Evolutionary conservation across 2,329 filamentous ascomycete species (phyloP), one percentile per base, ranked within the genome.

Genomic region (Nothopassalora personata): DNA sequence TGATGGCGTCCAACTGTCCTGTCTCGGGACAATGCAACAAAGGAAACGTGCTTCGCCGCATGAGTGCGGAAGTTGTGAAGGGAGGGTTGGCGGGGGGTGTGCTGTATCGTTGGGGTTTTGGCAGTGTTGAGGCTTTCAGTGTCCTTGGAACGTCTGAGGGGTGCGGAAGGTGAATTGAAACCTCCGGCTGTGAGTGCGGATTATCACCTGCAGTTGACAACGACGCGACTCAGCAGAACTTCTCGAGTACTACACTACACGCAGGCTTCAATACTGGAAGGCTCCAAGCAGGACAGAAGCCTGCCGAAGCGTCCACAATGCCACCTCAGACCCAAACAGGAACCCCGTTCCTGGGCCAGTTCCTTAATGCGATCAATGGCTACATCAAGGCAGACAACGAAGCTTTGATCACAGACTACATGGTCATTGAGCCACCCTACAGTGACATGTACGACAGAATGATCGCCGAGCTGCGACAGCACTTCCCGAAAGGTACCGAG

Each of bases 401-500:
- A 60, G 76, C 78, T 33, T 79, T 81, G 62, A 80, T 95, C 13
- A 82, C 87, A 62, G 80, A 85, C 59, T 92, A 85, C 79, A 81
- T 95, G 13, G 82, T 86, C 62, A 86, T 94, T 64, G 89, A 93
- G 70, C 88, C 89, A 11, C 84, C 84, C 31, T 81, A 90, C 30
- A 79, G 84, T 1, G 78, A 83, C 15, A 80, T 86, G 55, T 94
- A 94, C 73, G 80, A 81, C 63, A 77, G 83, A 58, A 85, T 95
- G 67, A 83, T 85, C 30, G 72, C 76, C 27, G 89, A 94, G 75
- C 78, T 95, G 53, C 85, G 82, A 64, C 75, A 77, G 34, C 73
- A 77, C 31, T 91, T 85, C 68, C 76, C 81, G n/a, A 72, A 70
- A 46, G 73, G 73, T 10, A 66, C 70, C 6, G 74, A 77, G 63